phyloP scores from a whole-genome alignment of 2,329 filamentous ascomycete species.

The Colletotrichum echinochloae region DNA sequence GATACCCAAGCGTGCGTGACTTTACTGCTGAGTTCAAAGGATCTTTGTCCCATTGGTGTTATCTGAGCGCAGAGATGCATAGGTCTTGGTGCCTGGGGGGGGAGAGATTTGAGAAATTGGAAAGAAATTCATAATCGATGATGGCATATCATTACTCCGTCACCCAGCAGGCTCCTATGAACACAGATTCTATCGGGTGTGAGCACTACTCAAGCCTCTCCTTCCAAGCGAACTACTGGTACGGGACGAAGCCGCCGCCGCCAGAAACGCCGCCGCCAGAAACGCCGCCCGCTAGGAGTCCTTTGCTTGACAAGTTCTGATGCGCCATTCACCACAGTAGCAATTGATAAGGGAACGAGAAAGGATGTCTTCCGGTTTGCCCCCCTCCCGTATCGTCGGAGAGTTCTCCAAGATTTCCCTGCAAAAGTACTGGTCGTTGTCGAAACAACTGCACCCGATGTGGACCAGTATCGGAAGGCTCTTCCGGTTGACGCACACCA shows the following conservation, averaged over 20 bases:
- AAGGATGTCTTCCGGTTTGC: constrained; percentile 9
- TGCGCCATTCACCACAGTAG: neutral
- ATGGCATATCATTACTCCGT: neutral
- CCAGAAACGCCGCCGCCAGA: constrained; percentile 8
- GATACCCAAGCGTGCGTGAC: constrained; percentile 26
- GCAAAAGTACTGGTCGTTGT: constrained; percentile 19
- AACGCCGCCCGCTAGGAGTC: neutral
- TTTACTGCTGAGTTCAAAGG: neutral
- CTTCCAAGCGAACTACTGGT: constrained; percentile 28
- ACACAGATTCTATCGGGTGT: neutral
- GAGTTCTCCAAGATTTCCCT: neutral
- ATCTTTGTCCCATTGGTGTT: neutral
- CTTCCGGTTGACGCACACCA: constrained; percentile 21
- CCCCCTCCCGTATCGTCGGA: neutral
- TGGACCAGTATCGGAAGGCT: neutral
- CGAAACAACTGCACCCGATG: neutral
- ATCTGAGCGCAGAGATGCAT: no score
- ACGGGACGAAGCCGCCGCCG: constrained; percentile 7
- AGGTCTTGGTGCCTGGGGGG: neutral
- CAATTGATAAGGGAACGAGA: neutral
- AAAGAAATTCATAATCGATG: neutral
- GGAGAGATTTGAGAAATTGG: neutral
- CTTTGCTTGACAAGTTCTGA: neutral
- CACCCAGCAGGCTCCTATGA: no score
- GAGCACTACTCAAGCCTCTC: constrained; percentile 4